Evolutionary conservation across 2,329 filamentous ascomycete species (phyloP).

Genomic region (Pochonia chlamydosporia): DNA sequence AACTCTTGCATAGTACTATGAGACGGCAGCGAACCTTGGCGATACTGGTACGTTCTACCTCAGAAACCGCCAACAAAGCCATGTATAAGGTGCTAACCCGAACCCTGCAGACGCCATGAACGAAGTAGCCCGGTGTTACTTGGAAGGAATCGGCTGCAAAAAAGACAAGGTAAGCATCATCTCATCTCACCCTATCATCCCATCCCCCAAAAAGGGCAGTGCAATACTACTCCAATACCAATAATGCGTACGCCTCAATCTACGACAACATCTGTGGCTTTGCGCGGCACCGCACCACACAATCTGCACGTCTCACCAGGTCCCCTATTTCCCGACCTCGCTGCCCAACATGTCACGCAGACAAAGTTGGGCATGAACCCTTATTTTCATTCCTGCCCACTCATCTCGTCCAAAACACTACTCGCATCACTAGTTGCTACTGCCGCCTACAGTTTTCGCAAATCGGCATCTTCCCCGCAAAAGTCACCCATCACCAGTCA

Average conservation of each 20-base stretch:
- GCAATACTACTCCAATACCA: slow-evolving; percentile 11
- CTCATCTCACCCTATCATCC: not conserved
- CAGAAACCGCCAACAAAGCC: not conserved
- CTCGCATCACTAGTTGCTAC: not conserved
- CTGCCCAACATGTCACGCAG: too few species aligned
- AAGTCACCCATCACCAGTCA: not conserved
- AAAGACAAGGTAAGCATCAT: slow-evolving; percentile 85
- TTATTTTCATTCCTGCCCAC: too few species aligned
- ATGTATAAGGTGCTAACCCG: too few species aligned
- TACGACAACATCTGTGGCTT: too few species aligned
- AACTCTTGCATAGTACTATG: slow-evolving; percentile 82
- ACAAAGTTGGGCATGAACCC: too few species aligned
- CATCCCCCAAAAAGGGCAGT: slow-evolving; percentile 5
- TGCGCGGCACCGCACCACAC: too few species aligned
- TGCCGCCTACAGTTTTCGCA: not conserved
- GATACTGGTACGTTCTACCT: slow-evolving; percentile 58
- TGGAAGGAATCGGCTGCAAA: slow-evolving; percentile 93
- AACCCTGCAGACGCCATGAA: slow-evolving; percentile 78
- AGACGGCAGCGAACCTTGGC: slow-evolving; percentile 92
- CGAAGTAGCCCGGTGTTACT: slow-evolving; percentile 90
- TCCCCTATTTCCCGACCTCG: too few species aligned
- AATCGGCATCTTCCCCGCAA: not conserved
- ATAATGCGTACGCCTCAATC: not conserved
- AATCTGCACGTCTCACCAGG: too few species aligned
- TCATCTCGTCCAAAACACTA: too few species aligned